phyloP scores from a whole-genome alignment of 306 rosid species.

The Casuarina glauca region DNA sequence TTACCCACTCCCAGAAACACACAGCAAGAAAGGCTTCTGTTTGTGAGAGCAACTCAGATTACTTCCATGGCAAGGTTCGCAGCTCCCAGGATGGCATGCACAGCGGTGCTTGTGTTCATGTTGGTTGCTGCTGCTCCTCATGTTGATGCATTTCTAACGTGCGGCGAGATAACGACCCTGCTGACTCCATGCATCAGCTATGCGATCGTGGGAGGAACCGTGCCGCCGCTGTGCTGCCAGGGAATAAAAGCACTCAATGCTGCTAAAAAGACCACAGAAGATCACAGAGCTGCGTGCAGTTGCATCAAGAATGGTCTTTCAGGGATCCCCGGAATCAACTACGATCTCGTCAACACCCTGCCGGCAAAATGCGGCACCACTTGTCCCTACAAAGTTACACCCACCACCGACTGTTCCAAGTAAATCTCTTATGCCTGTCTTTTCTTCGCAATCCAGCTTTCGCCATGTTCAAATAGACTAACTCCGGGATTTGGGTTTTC shows the following conservation, averaged over 20 bases:
- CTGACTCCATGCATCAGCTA: constrained; percentile 61
- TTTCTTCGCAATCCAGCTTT: not conserved
- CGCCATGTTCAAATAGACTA: not conserved
- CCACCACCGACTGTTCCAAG: constrained; percentile 63
- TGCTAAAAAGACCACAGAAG: constrained; percentile 34
- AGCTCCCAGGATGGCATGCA: constrained; percentile 17
- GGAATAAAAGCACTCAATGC: constrained; percentile 49
- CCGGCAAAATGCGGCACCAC: constrained; percentile 40
- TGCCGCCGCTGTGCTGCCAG: constrained; percentile 51
- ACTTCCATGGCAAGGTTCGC: constrained; percentile 1
- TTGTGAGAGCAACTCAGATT: not conserved
- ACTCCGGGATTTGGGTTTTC: constrained; percentile 14
- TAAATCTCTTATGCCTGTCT: not conserved
- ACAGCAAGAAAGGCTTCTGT: too few species aligned
- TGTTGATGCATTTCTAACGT: constrained; percentile 34
- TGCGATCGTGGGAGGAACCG: constrained; percentile 55
- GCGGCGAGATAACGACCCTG: constrained; percentile 43
- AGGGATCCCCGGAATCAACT: constrained; percentile 45
- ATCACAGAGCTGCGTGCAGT: constrained; percentile 48
- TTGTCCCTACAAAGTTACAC: constrained; percentile 61
- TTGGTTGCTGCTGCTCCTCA: constrained; percentile 13
- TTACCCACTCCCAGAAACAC: not conserved
- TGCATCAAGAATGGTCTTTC: constrained; percentile 54
- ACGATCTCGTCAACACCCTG: constrained; percentile 34
- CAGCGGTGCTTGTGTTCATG: constrained; percentile 30